A percentile compares a stretch with the other conserved stretches of the same genome.
Conservation (phyloP, 345 rosid species). For the Nephelium lappaceum region DNA sequence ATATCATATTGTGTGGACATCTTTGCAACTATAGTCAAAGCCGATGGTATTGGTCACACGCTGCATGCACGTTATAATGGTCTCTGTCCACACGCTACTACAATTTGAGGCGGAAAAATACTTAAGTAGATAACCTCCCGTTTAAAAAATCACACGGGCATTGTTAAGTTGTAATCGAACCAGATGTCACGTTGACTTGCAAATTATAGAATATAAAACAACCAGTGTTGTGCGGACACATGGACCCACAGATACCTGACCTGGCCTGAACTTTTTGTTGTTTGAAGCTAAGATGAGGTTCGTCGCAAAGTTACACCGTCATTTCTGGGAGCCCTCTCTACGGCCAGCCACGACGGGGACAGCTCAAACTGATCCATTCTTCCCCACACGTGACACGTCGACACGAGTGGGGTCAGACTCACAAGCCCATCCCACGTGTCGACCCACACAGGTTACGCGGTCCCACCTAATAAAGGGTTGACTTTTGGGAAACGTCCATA, state of each 20-base stretch:
- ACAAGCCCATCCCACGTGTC: constrained; percentile 24
- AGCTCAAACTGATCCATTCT: constrained; percentile 38
- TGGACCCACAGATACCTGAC: not conserved
- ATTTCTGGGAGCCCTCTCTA: not conserved
- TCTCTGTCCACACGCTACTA: no score
- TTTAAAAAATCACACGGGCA: not conserved
- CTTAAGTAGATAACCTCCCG: no score
- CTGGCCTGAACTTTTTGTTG: not conserved
- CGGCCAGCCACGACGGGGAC: constrained; percentile 16
- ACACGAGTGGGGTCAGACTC: not conserved
- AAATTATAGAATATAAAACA: not conserved
- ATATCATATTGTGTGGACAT: no score
- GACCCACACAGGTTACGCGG: constrained; percentile 10
- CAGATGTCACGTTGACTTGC: not conserved
- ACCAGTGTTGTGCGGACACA: not conserved
- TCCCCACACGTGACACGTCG: constrained; percentile 28
- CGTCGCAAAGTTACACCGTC: not conserved
- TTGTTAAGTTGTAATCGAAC: not conserved
- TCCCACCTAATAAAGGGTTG: constrained; percentile 49
- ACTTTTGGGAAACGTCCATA: constrained; percentile 37
- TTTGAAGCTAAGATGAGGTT: not conserved
- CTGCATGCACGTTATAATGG: no score
- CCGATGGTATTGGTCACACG: no score
- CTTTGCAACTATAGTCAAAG: no score
- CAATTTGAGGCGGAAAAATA: no score